Percentiles rank a stretch among this genome's conserved stretches.
phyloP scores from a whole-genome alignment of 805 yeast species.

The Geotrichum ghanense region DNA sequence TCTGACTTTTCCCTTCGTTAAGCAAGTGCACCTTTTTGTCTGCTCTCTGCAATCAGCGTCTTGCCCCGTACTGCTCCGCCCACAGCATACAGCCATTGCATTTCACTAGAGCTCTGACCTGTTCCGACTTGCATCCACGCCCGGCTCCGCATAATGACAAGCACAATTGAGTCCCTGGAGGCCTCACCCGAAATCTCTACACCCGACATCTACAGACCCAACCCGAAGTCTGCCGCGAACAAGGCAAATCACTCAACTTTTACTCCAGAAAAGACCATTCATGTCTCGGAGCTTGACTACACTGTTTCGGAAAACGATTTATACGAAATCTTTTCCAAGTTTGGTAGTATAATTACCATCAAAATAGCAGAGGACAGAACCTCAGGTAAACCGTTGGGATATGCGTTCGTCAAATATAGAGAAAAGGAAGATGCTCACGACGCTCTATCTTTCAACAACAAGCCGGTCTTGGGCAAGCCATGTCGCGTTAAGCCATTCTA shows the following conservation, averaged over 20 bases:
- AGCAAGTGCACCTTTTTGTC: too few species aligned
- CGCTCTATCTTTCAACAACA: not conserved
- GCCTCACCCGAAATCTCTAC: not conserved
- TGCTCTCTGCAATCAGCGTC: too few species aligned
- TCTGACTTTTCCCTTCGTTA: too few species aligned
- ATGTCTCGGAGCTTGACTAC: slow-evolving; percentile 74
- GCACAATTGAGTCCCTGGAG: not conserved
- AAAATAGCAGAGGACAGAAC: slow-evolving; percentile 88
- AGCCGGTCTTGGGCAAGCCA: not conserved
- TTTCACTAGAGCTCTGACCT: too few species aligned
- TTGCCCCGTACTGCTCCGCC: too few species aligned
- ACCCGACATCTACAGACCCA: slow-evolving; percentile 1
- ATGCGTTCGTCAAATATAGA: slow-evolving; percentile 74
- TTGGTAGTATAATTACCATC: slow-evolving; percentile 78
- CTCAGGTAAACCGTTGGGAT: slow-evolving; percentile 79
- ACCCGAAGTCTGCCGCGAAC: not conserved
- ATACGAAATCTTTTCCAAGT: slow-evolving; percentile 51
- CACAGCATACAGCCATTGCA: too few species aligned
- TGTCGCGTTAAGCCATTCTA: not conserved
- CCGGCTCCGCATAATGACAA: too few species aligned
- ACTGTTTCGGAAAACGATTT: slow-evolving; percentile 60
- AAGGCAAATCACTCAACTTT: not conserved
- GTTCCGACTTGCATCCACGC: too few species aligned
- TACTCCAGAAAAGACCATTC: slow-evolving; percentile 26
- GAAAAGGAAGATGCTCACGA: slow-evolving; percentile 1